A percentile compares a stretch with the other conserved stretches of the same genome.
These are phyloP conservation scores for Scheffersomyces parashehatae DNA, from an alignment of 1,139 yeast species.

Conservation along the genomic window DNA sequence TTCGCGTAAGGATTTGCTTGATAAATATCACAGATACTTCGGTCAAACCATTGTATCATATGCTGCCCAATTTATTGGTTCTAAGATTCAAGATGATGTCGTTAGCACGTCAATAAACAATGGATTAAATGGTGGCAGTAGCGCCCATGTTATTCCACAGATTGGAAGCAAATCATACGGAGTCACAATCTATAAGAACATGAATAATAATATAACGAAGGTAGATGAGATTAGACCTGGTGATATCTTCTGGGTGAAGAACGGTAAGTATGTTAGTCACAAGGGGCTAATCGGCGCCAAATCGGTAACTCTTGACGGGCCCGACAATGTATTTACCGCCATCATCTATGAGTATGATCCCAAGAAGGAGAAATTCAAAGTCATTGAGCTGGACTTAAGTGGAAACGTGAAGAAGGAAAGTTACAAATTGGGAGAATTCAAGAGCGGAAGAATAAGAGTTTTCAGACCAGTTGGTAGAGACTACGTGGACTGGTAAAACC, in stretches of 20 bases:
- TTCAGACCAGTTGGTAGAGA: conserved; percentile 68
- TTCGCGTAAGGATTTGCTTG: conserved; percentile 50
- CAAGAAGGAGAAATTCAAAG: conserved; percentile 73
- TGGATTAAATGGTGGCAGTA: not conserved
- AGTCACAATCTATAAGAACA: conserved; percentile 63
- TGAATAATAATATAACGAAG: conserved; percentile 58
- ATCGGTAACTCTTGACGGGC: conserved; percentile 34
- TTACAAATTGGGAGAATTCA: conserved; percentile 71
- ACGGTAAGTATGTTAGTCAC: conserved; percentile 72
- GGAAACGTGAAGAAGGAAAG: conserved; percentile 62
- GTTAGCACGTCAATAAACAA: conserved; percentile 3
- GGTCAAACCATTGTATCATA: conserved; percentile 44
- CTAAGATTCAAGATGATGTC: conserved; percentile 23
- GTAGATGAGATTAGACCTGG: conserved; percentile 75
- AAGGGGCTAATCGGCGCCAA: conserved; percentile 51
- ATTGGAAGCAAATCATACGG: conserved; percentile 75
- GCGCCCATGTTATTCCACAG: conserved; percentile 44
- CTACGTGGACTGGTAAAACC: conserved; percentile 56
- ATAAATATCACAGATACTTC: conserved; percentile 46
- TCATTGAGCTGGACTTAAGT: conserved; percentile 57
- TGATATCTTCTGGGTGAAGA: conserved; percentile 74
- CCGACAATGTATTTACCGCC: conserved; percentile 26
- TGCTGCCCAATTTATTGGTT: conserved; percentile 45
- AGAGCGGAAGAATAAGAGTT: conserved; percentile 75
- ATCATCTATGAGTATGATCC: conserved; percentile 71